Evolutionary conservation across 495 filamentous ascomycete genomes (phyloP).

Genomic region (Annulohypoxylon bovei): DNA sequence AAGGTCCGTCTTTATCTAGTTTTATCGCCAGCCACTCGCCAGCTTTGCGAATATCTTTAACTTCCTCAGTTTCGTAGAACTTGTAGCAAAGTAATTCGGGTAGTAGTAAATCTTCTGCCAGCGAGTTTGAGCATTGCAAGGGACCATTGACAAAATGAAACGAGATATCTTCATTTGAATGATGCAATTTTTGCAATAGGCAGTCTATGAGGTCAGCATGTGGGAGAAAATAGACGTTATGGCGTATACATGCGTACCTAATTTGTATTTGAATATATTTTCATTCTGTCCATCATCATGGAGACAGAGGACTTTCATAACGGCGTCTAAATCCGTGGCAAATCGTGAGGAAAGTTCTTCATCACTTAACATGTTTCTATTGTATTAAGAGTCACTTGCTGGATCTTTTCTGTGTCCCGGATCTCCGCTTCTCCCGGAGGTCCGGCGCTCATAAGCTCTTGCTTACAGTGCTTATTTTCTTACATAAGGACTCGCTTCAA

Average conservation of each 20-base stretch:
- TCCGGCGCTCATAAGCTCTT: conserved; percentile 16
- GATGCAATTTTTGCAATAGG: conserved; percentile 46
- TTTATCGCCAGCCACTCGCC: conserved; percentile 59
- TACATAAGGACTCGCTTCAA: not conserved
- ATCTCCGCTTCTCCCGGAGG: conserved; percentile 25
- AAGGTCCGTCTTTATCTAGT: conserved; percentile 63
- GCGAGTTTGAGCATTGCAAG: conserved; percentile 53
- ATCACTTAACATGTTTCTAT: too few relatives aligned
- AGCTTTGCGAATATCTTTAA: conserved; percentile 51
- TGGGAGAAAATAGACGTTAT: not conserved
- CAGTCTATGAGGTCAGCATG: conserved; percentile 37
- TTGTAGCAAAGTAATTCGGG: conserved; percentile 38
- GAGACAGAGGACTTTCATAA: conserved; percentile 69
- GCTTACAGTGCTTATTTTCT: not conserved
- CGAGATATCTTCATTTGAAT: conserved; percentile 32
- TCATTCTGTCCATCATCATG: conserved; percentile 71
- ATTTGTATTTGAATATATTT: conserved; percentile 67
- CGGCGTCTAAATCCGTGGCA: not conserved
- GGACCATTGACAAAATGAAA: conserved; percentile 70
- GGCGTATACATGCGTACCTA: conserved; percentile 52
- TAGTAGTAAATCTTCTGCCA: conserved; percentile 43
- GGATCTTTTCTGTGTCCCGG: conserved; percentile 5
- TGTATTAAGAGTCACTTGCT: too few relatives aligned
- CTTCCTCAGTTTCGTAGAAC: conserved; percentile 55
- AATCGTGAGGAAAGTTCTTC: too few relatives aligned